Evolutionary conservation across 1,284 basidiomycete species (phyloP).

Genomic region (Marasmius tenuissimus): DNA sequence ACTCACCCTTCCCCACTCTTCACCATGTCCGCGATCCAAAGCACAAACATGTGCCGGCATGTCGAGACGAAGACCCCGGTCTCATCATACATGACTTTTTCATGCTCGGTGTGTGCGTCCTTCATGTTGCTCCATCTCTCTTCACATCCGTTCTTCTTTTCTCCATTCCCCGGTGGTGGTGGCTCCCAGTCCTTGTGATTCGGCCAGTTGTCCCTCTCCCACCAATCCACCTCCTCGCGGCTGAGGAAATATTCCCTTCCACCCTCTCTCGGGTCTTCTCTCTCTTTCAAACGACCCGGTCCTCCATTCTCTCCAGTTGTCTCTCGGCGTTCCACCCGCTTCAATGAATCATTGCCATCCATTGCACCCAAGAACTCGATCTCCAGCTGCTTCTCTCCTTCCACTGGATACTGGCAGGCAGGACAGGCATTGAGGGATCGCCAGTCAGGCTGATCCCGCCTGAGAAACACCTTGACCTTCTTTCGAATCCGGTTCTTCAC

Average conservation of each 20-base stretch:
- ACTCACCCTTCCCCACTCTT: too few species aligned
- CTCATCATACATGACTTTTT: too few species aligned
- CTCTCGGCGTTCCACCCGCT: background rate
- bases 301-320: background rate
- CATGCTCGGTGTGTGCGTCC: background rate
- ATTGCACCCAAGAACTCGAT: constrained; percentile 1
- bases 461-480: too few species aligned
- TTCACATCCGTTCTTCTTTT: background rate
- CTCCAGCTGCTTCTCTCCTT: background rate
- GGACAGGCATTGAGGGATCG: too few species aligned
- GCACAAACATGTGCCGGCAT: too few species aligned
- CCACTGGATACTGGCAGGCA: background rate
- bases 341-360: constrained; percentile 8
- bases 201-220: too few species aligned
- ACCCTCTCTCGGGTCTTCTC: background rate
- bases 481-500: too few species aligned
- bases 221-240: background rate
- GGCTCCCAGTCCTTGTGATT: too few species aligned
- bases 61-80: too few species aligned
- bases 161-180: too few species aligned
- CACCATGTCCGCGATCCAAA: too few species aligned
- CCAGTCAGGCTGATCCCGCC: too few species aligned
- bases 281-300: background rate
- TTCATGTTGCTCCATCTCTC: constrained; percentile 2
- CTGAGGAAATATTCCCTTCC: constrained; percentile 4